Base-by-base conservation (phyloP, 352 stramenopile species). In the Globisporangium carolinianum region DNA sequence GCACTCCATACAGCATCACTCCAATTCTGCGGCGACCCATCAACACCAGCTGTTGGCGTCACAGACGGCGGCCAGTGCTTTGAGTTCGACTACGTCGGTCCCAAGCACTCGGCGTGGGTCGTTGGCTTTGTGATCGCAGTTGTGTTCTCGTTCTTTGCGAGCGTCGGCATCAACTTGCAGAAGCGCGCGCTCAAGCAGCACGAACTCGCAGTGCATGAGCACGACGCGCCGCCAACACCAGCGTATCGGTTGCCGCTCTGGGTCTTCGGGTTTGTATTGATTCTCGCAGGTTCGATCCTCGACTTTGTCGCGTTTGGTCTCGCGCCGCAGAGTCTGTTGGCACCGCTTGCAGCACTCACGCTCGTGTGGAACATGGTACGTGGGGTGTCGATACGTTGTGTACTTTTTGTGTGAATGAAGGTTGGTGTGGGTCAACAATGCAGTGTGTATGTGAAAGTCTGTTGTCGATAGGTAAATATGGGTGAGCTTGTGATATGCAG, bases 251-350 rank as follows among this genome's bases (percentile, higher is more conserved):
- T 96, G 49, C 89, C 89, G 11, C 58, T 96, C 1, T 97, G 89
- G 88, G 66, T 75, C 15, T 56, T 96, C 7, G 89, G 89, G 2
- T 94, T 96, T 39, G 65, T 89, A 17, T 65, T 96, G 10, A 92
- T 95, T 56, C 58, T 84, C 0, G 60, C 77, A 3, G 87, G 87
- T n/a, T 94, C 83, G 0, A 73, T 96, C 4, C 67, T 96, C 43
- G 90, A 97, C 63, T 97, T 97, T 70, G 75, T 97, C 4, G 89
- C 89, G 0, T 96, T 97, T 41, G 89, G 90, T 0, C 60, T 97
- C 14, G 89, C 89, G 6, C 89, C 90, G 6, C 86, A 96, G 68
- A 96, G 83, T 53, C 62, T 97, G 0, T 55, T 97, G 46, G 88
- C 86, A 1, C 89, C 89, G 1, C 58, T 97, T 0, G 90, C 87